A percentile compares a stretch with the other conserved stretches of the same genome.
phyloP scores from a whole-genome alignment of 2,329 filamentous ascomycete genomes.

The Clarireedia hainanense region DNA sequence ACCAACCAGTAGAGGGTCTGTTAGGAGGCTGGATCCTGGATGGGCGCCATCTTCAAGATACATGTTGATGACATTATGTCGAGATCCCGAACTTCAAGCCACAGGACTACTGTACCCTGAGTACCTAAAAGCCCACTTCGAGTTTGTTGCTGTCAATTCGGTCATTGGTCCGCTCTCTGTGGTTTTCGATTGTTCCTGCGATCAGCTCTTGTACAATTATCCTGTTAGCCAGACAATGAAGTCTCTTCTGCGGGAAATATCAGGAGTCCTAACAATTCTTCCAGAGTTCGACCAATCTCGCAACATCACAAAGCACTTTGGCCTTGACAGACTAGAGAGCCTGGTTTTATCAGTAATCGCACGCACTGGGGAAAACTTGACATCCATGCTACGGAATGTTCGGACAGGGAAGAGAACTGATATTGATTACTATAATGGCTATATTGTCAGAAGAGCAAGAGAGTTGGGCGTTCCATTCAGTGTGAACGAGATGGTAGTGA shows the following conservation, averaged over 20 bases:
- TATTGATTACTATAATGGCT: conserved; percentile 81
- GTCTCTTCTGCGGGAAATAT: conserved; percentile 66
- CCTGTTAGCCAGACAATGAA: conserved; percentile 59
- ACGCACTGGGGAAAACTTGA: conserved; percentile 45
- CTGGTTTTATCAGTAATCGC: conserved; percentile 47
- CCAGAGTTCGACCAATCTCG: conserved; percentile 62
- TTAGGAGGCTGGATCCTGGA: conserved; percentile 25
- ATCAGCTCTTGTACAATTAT: conserved; percentile 60
- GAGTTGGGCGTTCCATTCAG: conserved; percentile 65
- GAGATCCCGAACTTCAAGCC: conserved; percentile 54
- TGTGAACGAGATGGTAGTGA: conserved; percentile 64
- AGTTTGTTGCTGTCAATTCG: conserved; percentile 66
- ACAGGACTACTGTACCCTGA: conserved; percentile 48
- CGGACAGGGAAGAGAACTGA: conserved; percentile 58
- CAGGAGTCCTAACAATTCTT: conserved; percentile 60
- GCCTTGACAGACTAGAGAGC: conserved; percentile 52
- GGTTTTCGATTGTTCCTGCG: conserved; percentile 68
- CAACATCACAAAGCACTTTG: conserved; percentile 47
- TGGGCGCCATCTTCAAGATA: conserved; percentile 43
- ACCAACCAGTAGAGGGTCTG: neutral
- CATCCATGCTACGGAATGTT: conserved; percentile 58
- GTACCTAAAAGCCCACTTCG: conserved; percentile 67
- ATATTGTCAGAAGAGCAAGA: conserved; percentile 66
- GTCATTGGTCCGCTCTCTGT: conserved; percentile 77
- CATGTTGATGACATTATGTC: conserved; percentile 55